Conservation (phyloP, 257 asterid genomes). For the Perilla frutescens region DNA sequence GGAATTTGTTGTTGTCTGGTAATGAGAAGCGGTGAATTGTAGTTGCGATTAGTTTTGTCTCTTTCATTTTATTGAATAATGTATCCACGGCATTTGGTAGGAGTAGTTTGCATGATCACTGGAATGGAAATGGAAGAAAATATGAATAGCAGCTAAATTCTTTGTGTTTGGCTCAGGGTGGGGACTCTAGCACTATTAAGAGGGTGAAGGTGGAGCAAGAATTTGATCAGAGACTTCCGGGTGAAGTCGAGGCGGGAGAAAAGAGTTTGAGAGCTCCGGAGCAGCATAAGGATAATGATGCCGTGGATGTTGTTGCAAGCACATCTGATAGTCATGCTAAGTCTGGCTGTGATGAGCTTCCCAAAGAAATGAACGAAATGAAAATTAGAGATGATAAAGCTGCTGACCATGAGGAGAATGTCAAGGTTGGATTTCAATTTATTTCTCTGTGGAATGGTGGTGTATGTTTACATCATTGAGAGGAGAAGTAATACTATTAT, state of each 20-base stretch:
- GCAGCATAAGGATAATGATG: constrained; percentile 41
- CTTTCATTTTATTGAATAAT: background rate
- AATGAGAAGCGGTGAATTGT: constrained; percentile 24
- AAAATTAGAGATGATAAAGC: constrained; percentile 50
- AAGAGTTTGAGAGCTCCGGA: constrained; percentile 41
- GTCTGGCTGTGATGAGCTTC: constrained; percentile 51
- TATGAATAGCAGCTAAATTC: background rate
- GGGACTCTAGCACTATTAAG: constrained; percentile 54
- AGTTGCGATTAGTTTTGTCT: constrained; percentile 20
- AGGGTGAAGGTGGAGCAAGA: constrained; percentile 65
- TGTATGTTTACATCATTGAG: background rate
- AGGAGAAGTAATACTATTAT: background rate
- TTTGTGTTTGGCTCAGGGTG: constrained; percentile 51
- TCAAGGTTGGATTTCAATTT: constrained; percentile 50
- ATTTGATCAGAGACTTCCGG: constrained; percentile 37
- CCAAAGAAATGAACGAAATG: constrained; percentile 56
- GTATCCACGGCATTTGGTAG: background rate
- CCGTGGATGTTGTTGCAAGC: constrained; percentile 45
- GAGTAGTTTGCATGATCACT: background rate
- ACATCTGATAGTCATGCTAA: constrained; percentile 39
- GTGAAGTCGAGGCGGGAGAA: constrained; percentile 45
- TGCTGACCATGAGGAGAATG: constrained; percentile 47
- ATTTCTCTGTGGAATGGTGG: background rate
- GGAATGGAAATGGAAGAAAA: background rate
- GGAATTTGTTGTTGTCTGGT: constrained; percentile 11